phyloP scores from a whole-genome alignment of 805 yeast species.

The Candida alai region DNA sequence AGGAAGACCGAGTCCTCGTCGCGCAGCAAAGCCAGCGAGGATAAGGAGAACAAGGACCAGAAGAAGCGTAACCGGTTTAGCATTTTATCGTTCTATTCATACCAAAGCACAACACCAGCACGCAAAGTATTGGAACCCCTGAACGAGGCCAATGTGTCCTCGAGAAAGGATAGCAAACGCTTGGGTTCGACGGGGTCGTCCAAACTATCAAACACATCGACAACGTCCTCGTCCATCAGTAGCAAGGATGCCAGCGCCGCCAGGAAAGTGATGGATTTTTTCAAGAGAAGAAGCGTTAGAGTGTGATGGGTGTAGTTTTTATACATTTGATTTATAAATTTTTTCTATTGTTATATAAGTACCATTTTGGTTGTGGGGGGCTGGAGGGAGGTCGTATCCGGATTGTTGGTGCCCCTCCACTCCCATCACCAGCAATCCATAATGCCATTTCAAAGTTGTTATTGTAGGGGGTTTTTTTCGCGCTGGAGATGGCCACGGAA shows the following conservation, averaged over 20 bases:
- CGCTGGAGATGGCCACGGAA: too few relatives aligned
- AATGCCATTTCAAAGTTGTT: too few relatives aligned
- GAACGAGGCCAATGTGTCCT: slow-evolving; percentile 22
- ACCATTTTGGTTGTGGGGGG: too few relatives aligned
- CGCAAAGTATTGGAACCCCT: slow-evolving; percentile 32
- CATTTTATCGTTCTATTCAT: slow-evolving; percentile 39
- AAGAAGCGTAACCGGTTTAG: slow-evolving; percentile 43
- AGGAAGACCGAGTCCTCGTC: slow-evolving; percentile 4
- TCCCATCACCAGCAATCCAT: too few relatives aligned
- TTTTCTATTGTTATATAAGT: slow-evolving; percentile 1
- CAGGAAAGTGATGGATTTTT: slow-evolving; percentile 71
- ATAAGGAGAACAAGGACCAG: slow-evolving; percentile 23
- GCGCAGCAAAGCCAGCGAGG: slow-evolving; percentile 11
- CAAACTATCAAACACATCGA: slow-evolving; percentile 19
- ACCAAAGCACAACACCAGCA: slow-evolving; percentile 2
- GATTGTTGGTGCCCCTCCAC: too few relatives aligned
- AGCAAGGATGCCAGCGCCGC: slow-evolving; percentile 70
- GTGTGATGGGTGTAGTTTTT: slow-evolving; percentile 15
- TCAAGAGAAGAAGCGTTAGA: slow-evolving; percentile 55
- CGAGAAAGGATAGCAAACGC: slow-evolving; percentile 19
- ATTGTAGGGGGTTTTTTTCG: too few relatives aligned
- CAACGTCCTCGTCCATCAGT: slow-evolving; percentile 17
- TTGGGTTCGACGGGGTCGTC: slow-evolving; percentile 20
- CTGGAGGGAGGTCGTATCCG: too few relatives aligned
- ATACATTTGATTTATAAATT: slow-evolving; percentile 3